Evolutionary conservation across 1,284 basidiomycete genomes (phyloP).

Genomic region (Marasmius oreades): DNA sequence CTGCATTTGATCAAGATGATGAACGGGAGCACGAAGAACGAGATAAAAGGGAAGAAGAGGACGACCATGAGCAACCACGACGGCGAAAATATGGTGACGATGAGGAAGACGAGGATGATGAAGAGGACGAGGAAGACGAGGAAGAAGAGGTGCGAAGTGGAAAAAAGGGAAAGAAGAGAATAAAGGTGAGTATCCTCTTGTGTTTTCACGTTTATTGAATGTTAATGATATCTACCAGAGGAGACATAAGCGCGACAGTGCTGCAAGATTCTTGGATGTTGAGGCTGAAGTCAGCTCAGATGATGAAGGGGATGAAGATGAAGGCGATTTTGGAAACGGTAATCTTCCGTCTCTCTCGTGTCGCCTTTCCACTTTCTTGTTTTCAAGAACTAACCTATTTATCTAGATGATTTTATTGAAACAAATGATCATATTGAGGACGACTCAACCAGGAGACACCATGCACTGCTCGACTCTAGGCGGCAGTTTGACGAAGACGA

Average conservation of each 20-base stretch:
- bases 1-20: constrained; percentile 25
- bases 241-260: constrained; percentile 58
- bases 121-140: constrained; percentile 14
- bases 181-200: constrained; percentile 40
- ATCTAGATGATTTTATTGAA: constrained; percentile 80
- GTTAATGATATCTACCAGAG: constrained; percentile 34
- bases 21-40: constrained; percentile 35
- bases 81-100: constrained; percentile 39
- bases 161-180: constrained; percentile 46
- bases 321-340: constrained; percentile 80
- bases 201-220: constrained; percentile 4
- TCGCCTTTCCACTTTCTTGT: not conserved
- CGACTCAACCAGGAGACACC: constrained; percentile 61
- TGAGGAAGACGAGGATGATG: constrained; percentile 45
- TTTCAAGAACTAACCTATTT: constrained; percentile 4
- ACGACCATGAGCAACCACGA: too few relatives aligned
- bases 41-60: constrained; percentile 26
- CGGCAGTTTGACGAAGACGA: constrained; percentile 67
- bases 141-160: constrained; percentile 54
- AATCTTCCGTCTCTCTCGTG: too few relatives aligned
- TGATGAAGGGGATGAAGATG: constrained; percentile 93
- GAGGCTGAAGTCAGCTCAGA: constrained; percentile 94
- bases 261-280: constrained; percentile 90
- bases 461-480: constrained; percentile 77
- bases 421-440: constrained; percentile 72